These are phyloP conservation scores for Brasenia schreberi DNA, from an alignment of 164 flowering plant genomes.

Conservation along the genomic window DNA sequence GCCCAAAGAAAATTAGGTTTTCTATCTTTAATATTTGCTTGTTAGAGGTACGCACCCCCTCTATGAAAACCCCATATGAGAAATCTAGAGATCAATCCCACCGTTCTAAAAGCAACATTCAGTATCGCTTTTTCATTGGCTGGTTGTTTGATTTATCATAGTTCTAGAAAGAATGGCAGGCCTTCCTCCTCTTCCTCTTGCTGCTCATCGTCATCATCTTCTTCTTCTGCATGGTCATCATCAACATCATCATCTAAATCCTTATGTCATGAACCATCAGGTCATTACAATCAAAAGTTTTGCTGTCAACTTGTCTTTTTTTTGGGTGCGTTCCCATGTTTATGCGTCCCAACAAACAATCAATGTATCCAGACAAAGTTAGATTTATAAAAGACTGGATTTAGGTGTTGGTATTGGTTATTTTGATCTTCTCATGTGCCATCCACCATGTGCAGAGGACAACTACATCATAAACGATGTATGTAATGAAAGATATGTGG, in stretches of 20 bases:
- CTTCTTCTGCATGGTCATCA: not conserved
- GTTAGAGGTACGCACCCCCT: not conserved
- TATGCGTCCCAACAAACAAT: no score
- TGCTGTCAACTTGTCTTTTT: not conserved
- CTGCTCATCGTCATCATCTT: not conserved
- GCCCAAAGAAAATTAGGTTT: not conserved
- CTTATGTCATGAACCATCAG: not conserved
- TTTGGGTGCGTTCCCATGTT: not conserved
- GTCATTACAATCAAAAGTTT: not conserved
- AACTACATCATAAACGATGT: not conserved
- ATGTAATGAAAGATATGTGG: not conserved
- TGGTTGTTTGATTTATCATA: not conserved
- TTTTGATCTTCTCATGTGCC: not conserved
- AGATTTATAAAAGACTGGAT: no score
- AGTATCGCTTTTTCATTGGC: not conserved
- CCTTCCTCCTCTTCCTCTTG: not conserved
- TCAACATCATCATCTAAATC: not conserved
- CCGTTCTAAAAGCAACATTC: not conserved
- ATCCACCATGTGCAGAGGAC: not conserved
- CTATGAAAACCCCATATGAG: not conserved
- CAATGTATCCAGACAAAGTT: no score
- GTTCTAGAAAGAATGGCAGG: not conserved
- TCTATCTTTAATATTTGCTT: not conserved
- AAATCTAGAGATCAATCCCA: not conserved
- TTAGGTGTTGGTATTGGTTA: not conserved